A percentile compares a stretch with the other conserved stretches of the same genome.
Evolutionary conservation across 345 rosid genomes (phyloP).

Genomic region (Schrenkiella parvula): DNA sequence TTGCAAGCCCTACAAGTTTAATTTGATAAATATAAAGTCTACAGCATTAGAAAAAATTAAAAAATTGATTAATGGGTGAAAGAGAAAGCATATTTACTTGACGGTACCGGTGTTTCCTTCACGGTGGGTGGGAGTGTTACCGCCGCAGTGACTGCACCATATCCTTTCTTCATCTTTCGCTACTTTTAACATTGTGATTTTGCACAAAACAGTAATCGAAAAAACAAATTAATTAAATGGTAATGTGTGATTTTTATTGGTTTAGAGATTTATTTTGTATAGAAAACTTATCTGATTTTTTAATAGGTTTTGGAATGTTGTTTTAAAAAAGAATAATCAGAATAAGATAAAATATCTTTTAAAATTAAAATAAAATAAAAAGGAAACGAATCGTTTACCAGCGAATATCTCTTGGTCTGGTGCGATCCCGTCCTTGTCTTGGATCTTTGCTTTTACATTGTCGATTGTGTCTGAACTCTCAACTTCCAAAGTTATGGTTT

Average conservation of each 20-base stretch:
- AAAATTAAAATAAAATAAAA: too few relatives aligned
- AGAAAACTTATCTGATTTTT: not conserved
- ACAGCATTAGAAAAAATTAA: not conserved
- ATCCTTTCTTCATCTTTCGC: not conserved
- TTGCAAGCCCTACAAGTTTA: not conserved
- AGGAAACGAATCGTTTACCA: too few relatives aligned
- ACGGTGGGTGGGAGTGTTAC: conserved; percentile 3
- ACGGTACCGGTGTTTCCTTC: conserved; percentile 8
- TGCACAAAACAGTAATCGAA: not conserved
- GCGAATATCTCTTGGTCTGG: too few relatives aligned
- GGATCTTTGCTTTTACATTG: too few relatives aligned
- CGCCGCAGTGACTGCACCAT: conserved; percentile 31
- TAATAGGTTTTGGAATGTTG: too few relatives aligned
- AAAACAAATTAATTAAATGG: not conserved
- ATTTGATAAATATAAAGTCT: not conserved
- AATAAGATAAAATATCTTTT: too few relatives aligned
- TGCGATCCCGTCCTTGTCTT: too few relatives aligned
- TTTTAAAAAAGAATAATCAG: too few relatives aligned
- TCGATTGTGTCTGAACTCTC: too few relatives aligned
- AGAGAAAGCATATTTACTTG: conserved; percentile 17
- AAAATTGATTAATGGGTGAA: not conserved
- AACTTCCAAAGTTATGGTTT: too few relatives aligned
- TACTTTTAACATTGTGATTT: not conserved
- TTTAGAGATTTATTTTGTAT: too few relatives aligned
- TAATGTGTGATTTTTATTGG: not conserved